Evolutionary conservation across 2,329 filamentous ascomycete species (phyloP).

Genomic region (Elsinoe fawcettii): DNA sequence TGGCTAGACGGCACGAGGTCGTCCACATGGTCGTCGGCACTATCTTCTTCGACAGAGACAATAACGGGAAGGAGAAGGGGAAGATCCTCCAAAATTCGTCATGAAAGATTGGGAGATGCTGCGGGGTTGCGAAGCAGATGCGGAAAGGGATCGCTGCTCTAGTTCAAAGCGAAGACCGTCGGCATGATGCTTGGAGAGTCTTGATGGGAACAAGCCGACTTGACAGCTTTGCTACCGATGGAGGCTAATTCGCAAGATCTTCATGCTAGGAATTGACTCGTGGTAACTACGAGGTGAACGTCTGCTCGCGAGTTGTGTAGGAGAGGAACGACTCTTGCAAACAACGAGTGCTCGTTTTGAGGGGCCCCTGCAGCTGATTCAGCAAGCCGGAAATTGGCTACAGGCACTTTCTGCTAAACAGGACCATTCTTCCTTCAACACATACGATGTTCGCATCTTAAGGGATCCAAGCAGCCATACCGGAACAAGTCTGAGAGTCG

Average conservation of each 20-base stretch:
- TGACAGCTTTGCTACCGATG: neutral
- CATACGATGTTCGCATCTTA: too few species aligned
- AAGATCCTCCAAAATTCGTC: neutral
- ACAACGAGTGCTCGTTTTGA: too few species aligned
- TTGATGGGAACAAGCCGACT: neutral
- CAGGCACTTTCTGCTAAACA: neutral
- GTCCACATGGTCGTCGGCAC: neutral
- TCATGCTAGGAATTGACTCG: neutral
- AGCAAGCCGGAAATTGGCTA: too few species aligned
- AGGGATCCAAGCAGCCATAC: too few species aligned
- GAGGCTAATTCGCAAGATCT: neutral
- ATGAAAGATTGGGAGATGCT: neutral
- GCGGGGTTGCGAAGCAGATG: neutral
- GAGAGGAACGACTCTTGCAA: too few species aligned
- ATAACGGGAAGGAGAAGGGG: neutral
- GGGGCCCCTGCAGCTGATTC: neutral
- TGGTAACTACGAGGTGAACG: neutral
- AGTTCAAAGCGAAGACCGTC: neutral
- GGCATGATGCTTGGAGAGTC: slow-evolving; percentile 1
- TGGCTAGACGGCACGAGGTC: neutral
- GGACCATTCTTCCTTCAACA: too few species aligned
- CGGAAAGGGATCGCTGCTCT: slow-evolving; percentile 3
- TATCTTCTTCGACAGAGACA: neutral
- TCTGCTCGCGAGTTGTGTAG: too few species aligned
- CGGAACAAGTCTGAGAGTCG: too few species aligned